Evolutionary conservation across 1,284 basidiomycete species (phyloP).

Genomic region (Sparassis latifolia): DNA sequence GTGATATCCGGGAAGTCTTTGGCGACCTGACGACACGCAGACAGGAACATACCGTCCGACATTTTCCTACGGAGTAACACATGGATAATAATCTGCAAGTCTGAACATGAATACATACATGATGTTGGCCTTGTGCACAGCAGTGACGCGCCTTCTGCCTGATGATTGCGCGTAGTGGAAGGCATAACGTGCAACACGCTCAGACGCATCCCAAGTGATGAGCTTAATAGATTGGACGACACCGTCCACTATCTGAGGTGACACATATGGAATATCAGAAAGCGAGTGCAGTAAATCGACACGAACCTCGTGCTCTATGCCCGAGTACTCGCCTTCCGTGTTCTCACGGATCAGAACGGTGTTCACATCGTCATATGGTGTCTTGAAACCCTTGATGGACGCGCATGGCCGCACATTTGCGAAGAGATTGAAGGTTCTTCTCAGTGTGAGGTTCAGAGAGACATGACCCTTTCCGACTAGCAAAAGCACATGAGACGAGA

Average conservation of each 20-base stretch:
- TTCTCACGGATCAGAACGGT: constrained; percentile 99
- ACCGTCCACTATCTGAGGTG: constrained; percentile 78
- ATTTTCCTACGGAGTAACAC: constrained; percentile 68
- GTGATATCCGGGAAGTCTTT: constrained; percentile 92
- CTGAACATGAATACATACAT: constrained; percentile 52
- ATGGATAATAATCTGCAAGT: no score
- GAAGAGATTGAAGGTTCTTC: constrained; percentile 96
- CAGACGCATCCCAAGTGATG: constrained; percentile 98
- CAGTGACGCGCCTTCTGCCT: constrained; percentile 90
- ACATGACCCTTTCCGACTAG: constrained; percentile 99
- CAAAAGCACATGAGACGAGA: constrained; percentile 3
- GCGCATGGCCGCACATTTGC: constrained; percentile 97
- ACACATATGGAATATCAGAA: neutral
- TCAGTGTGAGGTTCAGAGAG: constrained; percentile 94
- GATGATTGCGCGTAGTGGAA: constrained; percentile 94
- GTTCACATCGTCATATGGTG: constrained; percentile 97
- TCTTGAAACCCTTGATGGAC: constrained; percentile 96
- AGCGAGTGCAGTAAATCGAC: constrained; percentile 3
- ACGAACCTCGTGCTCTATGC: constrained; percentile 92
- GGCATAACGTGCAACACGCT: constrained; percentile 97
- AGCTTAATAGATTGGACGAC: constrained; percentile 99
- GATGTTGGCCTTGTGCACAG: constrained; percentile 99
- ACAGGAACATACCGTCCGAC: constrained; percentile 99
- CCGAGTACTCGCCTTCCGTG: constrained; percentile 99
- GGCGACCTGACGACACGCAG: constrained; percentile 93